phyloP scores from a whole-genome alignment of 2,329 filamentous ascomycete genomes.

The Aaosphaeria pasadenensis region DNA sequence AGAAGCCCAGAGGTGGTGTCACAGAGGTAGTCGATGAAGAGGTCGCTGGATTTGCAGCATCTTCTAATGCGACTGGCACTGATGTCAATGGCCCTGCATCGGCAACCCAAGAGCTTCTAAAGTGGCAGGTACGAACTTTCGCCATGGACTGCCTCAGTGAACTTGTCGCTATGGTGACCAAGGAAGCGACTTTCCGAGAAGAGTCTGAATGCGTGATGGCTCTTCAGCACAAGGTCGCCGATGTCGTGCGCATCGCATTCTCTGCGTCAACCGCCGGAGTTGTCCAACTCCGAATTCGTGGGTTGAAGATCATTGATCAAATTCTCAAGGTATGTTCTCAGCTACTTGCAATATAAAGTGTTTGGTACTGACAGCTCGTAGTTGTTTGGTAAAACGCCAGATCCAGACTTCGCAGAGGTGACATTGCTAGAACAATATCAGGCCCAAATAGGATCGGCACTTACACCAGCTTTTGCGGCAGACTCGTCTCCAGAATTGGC shows the following conservation, averaged over 20 bases:
- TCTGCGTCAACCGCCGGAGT: constrained; percentile 94
- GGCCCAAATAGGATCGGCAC: constrained; percentile 92
- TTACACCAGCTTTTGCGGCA: constrained; percentile 92
- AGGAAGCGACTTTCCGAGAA: constrained; percentile 74
- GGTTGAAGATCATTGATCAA: constrained; percentile 89
- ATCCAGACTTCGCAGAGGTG: constrained; percentile 96
- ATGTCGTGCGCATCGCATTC: constrained; percentile 95
- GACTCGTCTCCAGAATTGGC: constrained; percentile 96
- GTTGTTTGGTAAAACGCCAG: constrained; percentile 92
- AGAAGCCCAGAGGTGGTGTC: constrained; percentile 49
- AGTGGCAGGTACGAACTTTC: constrained; percentile 95
- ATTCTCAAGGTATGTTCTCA: constrained; percentile 63
- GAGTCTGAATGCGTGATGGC: constrained; percentile 75
- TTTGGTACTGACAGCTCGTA: constrained; percentile 18
- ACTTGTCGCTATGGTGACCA: constrained; percentile 73
- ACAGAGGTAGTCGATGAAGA: constrained; percentile 95
- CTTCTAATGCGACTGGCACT: constrained; percentile 55
- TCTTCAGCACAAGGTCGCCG: constrained; percentile 79
- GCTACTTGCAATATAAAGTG: background rate
- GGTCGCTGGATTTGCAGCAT: constrained; percentile 89
- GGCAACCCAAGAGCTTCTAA: constrained; percentile 74
- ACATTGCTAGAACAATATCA: constrained; percentile 97
- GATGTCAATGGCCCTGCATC: constrained; percentile 39
- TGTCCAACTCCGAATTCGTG: constrained; percentile 83
- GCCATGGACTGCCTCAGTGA: constrained; percentile 86